A percentile compares a stretch with the other conserved stretches of the same genome.
Conservation (phyloP, 257 asterid species). For the Solanum arcanum region DNA sequence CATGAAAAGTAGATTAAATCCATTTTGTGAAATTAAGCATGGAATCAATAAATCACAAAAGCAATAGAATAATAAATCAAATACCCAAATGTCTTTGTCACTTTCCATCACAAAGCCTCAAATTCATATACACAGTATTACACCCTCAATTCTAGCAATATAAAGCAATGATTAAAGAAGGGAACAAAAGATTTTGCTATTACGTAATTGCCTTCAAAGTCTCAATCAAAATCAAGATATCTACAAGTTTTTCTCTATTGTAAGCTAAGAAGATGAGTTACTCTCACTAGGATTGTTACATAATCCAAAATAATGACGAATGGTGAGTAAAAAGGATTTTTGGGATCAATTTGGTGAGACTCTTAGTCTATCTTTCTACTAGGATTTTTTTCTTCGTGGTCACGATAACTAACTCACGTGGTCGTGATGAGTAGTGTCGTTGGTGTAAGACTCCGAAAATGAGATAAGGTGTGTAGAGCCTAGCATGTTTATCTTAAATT, state of each 20-base stretch:
- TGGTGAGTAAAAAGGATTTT: background rate
- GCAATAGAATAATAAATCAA: background rate
- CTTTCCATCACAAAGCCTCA: background rate
- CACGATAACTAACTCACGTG: background rate
- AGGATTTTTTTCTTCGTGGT: background rate
- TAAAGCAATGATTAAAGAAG: background rate
- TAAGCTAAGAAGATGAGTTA: background rate
- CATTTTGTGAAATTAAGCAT: too few species aligned
- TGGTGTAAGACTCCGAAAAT: too few species aligned
- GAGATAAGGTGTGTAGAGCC: too few species aligned
- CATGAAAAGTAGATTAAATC: background rate
- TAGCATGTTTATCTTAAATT: too few species aligned
- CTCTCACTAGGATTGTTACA: background rate
- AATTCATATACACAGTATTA: background rate
- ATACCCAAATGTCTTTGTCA: background rate
- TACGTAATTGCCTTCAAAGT: background rate
- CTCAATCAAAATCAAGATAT: background rate
- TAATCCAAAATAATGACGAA: background rate
- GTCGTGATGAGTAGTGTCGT: background rate
- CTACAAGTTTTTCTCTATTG: background rate
- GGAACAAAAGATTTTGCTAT: background rate
- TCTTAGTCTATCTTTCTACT: background rate
- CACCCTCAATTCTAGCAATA: background rate
- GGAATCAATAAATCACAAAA: too few species aligned
- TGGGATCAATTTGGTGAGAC: background rate